Conservation (phyloP, 2,329 filamentous ascomycete species). For the Phymatotrichopsis omnivora region DNA sequence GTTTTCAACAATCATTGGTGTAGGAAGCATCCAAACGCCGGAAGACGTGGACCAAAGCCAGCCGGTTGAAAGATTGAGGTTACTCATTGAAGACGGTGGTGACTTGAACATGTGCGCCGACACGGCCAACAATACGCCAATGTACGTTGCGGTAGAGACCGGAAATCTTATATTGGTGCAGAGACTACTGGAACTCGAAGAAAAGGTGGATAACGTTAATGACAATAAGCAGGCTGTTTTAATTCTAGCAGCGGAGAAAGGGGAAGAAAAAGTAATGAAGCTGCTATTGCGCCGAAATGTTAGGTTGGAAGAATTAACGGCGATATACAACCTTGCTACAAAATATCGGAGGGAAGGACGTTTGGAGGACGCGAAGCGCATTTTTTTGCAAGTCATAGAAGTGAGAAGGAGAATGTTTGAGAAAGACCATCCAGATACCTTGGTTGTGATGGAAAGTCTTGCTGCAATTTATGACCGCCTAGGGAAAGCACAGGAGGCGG, state of each 20-base stretch:
- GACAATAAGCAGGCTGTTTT: neutral
- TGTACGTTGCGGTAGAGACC: neutral
- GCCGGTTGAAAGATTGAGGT: conserved; percentile 1
- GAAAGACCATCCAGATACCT: conserved; percentile 6
- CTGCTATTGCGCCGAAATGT: too few relatives aligned
- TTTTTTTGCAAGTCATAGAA: neutral
- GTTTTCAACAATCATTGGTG: neutral
- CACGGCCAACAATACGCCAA: neutral
- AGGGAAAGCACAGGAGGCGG: conserved; percentile 1
- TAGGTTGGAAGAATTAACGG: too few relatives aligned
- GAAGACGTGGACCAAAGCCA: neutral
- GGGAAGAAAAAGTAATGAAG: neutral
- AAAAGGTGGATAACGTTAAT: neutral
- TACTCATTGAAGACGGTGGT: conserved; percentile 4
- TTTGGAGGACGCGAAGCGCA: too few relatives aligned
- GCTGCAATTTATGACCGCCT: neutral
- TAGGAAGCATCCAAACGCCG: neutral
- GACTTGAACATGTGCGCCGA: conserved; percentile 1
- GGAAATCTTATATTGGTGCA: neutral
- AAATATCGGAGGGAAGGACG: too few relatives aligned
- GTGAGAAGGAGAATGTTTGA: neutral
- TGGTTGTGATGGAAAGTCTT: conserved; percentile 10
- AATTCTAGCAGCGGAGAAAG: conserved; percentile 1
- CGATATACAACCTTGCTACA: conserved; percentile 12
- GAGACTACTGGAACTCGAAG: conserved; percentile 1